Evolutionary conservation across 1,284 basidiomycete genomes (phyloP), one percentile per base, ranked within the genome.

Genomic region (Puccinia hordei): DNA sequence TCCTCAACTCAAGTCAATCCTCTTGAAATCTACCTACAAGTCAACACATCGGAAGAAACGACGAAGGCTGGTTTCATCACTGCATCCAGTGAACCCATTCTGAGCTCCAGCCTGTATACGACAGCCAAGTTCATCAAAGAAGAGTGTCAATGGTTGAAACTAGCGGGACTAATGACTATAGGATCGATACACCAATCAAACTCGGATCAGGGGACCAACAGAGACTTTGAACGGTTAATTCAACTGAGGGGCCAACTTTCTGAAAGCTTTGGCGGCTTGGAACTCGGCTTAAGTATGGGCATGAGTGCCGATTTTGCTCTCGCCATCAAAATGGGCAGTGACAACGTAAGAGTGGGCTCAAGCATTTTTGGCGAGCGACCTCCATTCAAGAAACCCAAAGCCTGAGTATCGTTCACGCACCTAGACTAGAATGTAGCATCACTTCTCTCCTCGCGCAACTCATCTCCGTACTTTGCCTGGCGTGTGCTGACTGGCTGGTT

Each of bases 291-390:
- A 85, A 96, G 94, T 84, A 98, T 98, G 95, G 96, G 96, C 27
- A 99, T 99, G 96, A 96, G 94, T 78, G 92, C 91, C 80, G 96
- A 99, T 84, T 97, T 96, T 85, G 93, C 92, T 84, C 90, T 91
- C 59, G 96, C 96, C 0, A 87, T 97, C 81, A 89, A 88, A 85
- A 90, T 91, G 22, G 96, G 94, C 0, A 93, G 93, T 84, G 90
- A 92, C 84, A 90, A 94, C 76, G 94, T 98, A 1, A 87, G 96
- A 55, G 94, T 99, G 2, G 96, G 96, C 0, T 95, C 93, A 9
- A 90, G 92, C 30, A 94, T 98, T 78, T 98, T 98, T 85, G 96
- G 96, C 0, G 86, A 82, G 27, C 81, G 86, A 22, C 83, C 84
- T 8, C 79, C 81, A 8, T 83, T 82, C 2, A 81, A 84, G 61